Percentiles rank a stretch among this genome's conserved stretches.
Evolutionary conservation across 768 basidiomycete species (phyloP).

Genomic region (Favolaschia claudopus): DNA sequence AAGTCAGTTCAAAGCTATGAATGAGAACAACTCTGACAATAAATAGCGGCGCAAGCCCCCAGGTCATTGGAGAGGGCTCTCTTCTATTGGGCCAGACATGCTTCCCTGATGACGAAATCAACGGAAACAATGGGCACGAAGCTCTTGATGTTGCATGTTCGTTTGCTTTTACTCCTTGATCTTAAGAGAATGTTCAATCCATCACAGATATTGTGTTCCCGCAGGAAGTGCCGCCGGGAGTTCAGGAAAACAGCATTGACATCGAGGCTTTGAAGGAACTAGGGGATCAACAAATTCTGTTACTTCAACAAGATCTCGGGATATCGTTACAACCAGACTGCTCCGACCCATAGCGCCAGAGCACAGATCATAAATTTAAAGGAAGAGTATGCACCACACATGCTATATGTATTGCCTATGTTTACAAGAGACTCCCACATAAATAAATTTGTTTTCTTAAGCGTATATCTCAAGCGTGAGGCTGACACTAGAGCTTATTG

Average conservation of each 20-base stretch:
- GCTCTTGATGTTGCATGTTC: constrained; percentile 14
- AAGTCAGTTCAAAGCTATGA: not conserved
- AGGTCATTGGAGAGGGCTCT: not conserved
- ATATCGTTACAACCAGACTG: no score
- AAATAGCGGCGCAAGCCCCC: not conserved
- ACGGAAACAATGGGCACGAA: not conserved
- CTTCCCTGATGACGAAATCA: not conserved
- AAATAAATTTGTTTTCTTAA: no score
- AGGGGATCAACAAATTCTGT: constrained; percentile 13
- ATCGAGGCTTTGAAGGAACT: constrained; percentile 7
- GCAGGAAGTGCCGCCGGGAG: not conserved
- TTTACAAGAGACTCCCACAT: no score
- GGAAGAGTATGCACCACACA: no score
- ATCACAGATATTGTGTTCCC: constrained; percentile 18
- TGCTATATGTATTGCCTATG: no score
- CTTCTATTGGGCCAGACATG: not conserved
- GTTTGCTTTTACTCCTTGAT: not conserved
- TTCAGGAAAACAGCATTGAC: constrained; percentile 1
- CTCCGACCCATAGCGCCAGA: no score
- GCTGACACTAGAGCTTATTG: no score
- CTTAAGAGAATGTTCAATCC: not conserved
- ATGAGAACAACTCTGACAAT: not conserved
- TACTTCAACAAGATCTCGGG: not conserved
- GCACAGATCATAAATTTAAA: no score
- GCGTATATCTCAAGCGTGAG: no score